Evolutionary conservation across 2,329 filamentous ascomycete genomes (phyloP), one percentile per base, ranked within the genome.

Genomic region (Blastomyces emzantsi): DNA sequence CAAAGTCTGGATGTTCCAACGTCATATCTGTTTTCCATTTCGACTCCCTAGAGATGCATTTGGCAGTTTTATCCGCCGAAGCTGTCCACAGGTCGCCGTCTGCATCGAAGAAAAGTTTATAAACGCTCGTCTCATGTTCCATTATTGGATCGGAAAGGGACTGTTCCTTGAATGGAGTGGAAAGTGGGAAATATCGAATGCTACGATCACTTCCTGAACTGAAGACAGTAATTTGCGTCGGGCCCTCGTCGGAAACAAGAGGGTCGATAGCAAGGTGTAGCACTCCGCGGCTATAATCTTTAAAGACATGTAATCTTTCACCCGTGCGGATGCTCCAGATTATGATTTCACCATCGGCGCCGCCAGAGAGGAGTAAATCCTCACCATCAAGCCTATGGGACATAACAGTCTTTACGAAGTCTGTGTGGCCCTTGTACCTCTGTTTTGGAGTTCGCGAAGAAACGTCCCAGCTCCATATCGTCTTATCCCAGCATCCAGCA

Each of bases 401-500:
- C 17, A 89, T 77, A 2, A 97, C 78, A 3, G 89, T 82, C 77
- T 97, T 97, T 70, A 99, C 89, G 72, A 99, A 99, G 77, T 99
- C 94, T 1, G 84, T 81, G 75, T 97, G 93, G 4, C 91, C 92
- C 64, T 83, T 82, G 69, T 87, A 92, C 67, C 81, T 86, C 66
- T 79, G 82, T n/a, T 79, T 80, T 0, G 79, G 76, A 39, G 79
- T 74, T 54, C 79, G 80, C 3, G 85, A 85, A 22, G 81, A 78
- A 41, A 88, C 78, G 70, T 90, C 82, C 89, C 91, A 97, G 41
- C 88, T 89, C 87, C 92, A 96, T 64, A 97, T 83, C 25, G 85
- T 83, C 78, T 96, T 96, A 77, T 99, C 93, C 94, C 94, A 99
- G 64, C 88, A 94, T 43, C 92, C 93, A 30, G 91, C 91, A 74